Evolutionary conservation across 768 basidiomycete species (phyloP), one percentile per base, ranked within the genome.

Genomic region (Calvatia gigantea): DNA sequence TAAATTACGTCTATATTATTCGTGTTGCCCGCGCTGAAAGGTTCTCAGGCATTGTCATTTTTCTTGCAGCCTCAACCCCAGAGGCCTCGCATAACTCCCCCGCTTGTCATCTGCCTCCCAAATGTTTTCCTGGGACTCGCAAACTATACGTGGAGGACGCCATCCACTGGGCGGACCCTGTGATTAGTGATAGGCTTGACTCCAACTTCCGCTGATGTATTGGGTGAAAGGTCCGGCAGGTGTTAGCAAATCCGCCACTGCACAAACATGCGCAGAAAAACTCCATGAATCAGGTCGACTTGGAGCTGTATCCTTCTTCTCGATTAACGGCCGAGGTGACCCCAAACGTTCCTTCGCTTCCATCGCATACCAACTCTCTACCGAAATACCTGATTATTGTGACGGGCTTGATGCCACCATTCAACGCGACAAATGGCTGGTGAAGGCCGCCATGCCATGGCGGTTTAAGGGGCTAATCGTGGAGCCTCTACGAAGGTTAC

Each of bases 151-250:
- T 43, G 11, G 15, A 41, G 17, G n/a, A 21, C 15, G 19, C 21
- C 28, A 32, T 23, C 7, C 21, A 52, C 19, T 42, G 51, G 31
- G 23, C 28, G 33, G n/a, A 8, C 17, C 28, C 27, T 7, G 6
- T n/a, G 12, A 15, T 8, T 11, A 8, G 21, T 4, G 39, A 7
- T 8, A 0, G 41, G 23, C 1, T n/a, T n/a, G n/a, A n/a, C n/a
- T n/a, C n/a, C n/a, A 11, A 21, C 27, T 28, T 6, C 3, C 4
- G 1, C 51, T 29, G 7, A 41, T 43, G 23, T 21, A 14, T 19
- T 52, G 51, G 51, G 33, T 52, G 19, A 42, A 42, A 12, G 51
- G 51, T 2, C 51, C 39, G 5, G 28, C 51, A 5, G 51, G 51
- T 3, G 51, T 52, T 1, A 41, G 51, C 1, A 52, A 52, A 31